Evolutionary conservation across 2,329 filamentous ascomycete species (phyloP), one percentile per base, ranked within the genome.

Genomic region (Fonsecaea erecta): DNA sequence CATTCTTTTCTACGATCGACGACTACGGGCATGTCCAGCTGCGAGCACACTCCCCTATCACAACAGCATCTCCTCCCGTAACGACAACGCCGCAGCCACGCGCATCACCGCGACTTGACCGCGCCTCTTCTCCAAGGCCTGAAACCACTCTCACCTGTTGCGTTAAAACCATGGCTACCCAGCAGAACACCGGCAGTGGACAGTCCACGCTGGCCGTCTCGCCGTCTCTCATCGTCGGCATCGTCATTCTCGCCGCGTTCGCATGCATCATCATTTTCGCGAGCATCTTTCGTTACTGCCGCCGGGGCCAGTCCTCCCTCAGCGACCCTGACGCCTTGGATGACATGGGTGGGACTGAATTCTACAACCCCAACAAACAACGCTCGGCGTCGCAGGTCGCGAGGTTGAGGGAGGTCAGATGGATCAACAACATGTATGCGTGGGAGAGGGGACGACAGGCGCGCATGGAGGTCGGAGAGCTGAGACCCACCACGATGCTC

Each of bases 401-500:
- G 2, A 62, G 67, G 28, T 63, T 69, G 67, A 67, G 52, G 30
- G 67, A 69, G 40, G 67, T 69, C 16, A 64, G 67, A 57, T 63
- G 59, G 58, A 62, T 67, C 64, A 69, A 67, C 46, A 67, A 64
- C 32, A 64, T 67, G 65, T 67, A 67, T 21, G 62, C 62, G 7
- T 67, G 65, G 65, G 58, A 65, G 30, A 52, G 62, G 52, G 62
- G 57, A 0, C 53, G 58, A 26, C 21, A 60, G 26, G 65, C 65
- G 1, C 63, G 55, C 34, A 35, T 62, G 21, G 65, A 60, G 26
- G 34, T 40, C 28, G 65, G 65, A 8, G 65, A 64, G 52, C 18
- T 63, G 7, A 43, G 59, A 32, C 51, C 59, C 3, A 61, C 67
- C 1, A 60, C 64, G 46, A 60, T 66, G 64, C 12, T 67, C 9